These are phyloP conservation scores for Xanthoconium separans DNA, from an alignment of 1,284 basidiomycete species.

Conservation along the genomic window DNA sequence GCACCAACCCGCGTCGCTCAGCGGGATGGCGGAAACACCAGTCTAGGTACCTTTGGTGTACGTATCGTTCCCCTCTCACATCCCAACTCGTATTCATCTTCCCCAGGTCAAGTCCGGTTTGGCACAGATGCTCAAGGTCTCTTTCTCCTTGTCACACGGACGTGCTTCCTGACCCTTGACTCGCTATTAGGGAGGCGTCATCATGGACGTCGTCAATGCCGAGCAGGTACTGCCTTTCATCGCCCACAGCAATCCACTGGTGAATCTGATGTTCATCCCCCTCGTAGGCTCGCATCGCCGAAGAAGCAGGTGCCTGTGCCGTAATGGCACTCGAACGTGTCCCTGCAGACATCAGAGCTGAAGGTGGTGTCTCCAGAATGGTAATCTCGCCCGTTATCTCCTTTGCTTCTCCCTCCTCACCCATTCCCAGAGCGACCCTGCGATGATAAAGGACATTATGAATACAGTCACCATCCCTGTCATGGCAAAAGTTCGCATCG, in stretches of 20 bases:
- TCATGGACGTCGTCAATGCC: slow-evolving; percentile 88
- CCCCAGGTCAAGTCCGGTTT: slow-evolving; percentile 87
- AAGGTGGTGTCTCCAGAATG: slow-evolving; percentile 95
- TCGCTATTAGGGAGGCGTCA: slow-evolving; percentile 73
- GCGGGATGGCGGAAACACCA: slow-evolving; percentile 60
- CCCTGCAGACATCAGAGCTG: slow-evolving; percentile 89
- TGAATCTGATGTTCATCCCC: slow-evolving; percentile 3
- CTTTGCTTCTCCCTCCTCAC: neutral
- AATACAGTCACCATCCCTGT: slow-evolving; percentile 89
- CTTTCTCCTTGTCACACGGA: neutral
- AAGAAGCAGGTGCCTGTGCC: slow-evolving; percentile 96
- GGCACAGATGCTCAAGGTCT: slow-evolving; percentile 92
- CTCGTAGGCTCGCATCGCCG: slow-evolving; percentile 87
- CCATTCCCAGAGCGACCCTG: slow-evolving; percentile 77
- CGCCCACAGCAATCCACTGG: neutral
- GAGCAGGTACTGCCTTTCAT: slow-evolving; percentile 62
- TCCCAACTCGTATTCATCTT: slow-evolving; percentile 1
- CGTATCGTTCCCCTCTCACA: slow-evolving; percentile 13
- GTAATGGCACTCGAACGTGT: slow-evolving; percentile 98
- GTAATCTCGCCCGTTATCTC: slow-evolving; percentile 39
- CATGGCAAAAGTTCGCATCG: slow-evolving; percentile 95
- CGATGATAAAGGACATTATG: slow-evolving; percentile 96
- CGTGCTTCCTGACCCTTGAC: neutral
- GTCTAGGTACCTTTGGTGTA: slow-evolving; percentile 83
- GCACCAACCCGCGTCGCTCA: slow-evolving; percentile 60